Evolutionary conservation across 1,284 basidiomycete genomes (phyloP).

Genomic region (Macrocystidia cucumis): DNA sequence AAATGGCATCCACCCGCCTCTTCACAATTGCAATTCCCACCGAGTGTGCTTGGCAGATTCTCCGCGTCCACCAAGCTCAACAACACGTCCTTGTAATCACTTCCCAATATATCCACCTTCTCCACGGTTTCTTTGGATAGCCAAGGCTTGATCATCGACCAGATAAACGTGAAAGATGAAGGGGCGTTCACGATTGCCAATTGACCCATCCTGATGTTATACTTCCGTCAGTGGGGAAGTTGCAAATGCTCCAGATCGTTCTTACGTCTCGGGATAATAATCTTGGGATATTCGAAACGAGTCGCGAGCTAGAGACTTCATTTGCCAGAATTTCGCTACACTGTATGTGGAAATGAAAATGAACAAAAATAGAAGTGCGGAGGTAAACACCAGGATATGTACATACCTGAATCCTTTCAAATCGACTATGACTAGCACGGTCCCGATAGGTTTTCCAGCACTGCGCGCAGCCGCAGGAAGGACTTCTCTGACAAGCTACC

Average conservation of each 20-base stretch:
- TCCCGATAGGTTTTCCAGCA: constrained; percentile 40
- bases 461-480: constrained; percentile 54
- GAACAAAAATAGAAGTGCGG: constrained; percentile 1
- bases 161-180: constrained; percentile 61
- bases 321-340: constrained; percentile 64
- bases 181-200: constrained; percentile 65
- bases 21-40: constrained; percentile 42
- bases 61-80: constrained; percentile 30
- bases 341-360: constrained; percentile 22
- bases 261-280: constrained; percentile 69
- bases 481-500: constrained; percentile 48
- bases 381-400: constrained; percentile 1
- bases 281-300: constrained; percentile 71
- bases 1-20: constrained; percentile 48
- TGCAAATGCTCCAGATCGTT: too few relatives aligned
- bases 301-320: constrained; percentile 48
- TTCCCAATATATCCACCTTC: constrained; percentile 57
- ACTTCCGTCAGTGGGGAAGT: neutral
- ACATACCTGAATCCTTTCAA: constrained; percentile 59
- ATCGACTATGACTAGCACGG: constrained; percentile 57
- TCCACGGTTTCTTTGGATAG: constrained; percentile 61
- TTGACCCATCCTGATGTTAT: constrained; percentile 51
- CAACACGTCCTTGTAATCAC: constrained; percentile 46
- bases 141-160: constrained; percentile 62
- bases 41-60: constrained; percentile 16